Evolutionary conservation across 1,284 basidiomycete genomes (phyloP), one percentile per base, ranked within the genome.

Genomic region (Fomitiporia mediterranea): DNA sequence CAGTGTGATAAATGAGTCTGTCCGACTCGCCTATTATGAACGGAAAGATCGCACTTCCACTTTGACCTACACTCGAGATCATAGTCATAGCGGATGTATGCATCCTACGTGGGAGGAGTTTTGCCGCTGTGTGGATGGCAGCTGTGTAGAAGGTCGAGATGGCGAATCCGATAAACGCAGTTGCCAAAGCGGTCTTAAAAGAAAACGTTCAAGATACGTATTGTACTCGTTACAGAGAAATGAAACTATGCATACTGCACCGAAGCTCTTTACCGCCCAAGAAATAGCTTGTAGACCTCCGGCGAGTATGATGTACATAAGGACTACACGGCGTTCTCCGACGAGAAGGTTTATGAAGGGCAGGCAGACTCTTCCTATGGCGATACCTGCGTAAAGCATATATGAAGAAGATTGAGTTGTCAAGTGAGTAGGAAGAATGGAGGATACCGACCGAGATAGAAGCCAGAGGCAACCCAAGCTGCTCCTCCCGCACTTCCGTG

Each of bases 141-240:
- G 67, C 65, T 2, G 68, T 59, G 61, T 70, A 70, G 59, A 69
- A 69, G 4, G 68, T 69, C n/a, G 67, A 68, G 62, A 70, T 68
- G 17, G 65, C 65, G 42, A 70, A 62, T 8, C 69, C 69, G 56
- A 70, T 65, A 56, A 70, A 62, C n/a, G 68, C 68, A 4, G 69
- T 69, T 40, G 67, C 68, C 32, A 67, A 57, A 1, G 69, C 68
- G 13, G 68, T 69, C 56, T 58, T 30, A 30, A 30, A 21, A 38
- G 9, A n/a, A 28, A 17, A 44, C 4, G 27, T n/a, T n/a, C 25
- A 27, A 30, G 5, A 25, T 17, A n/a, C 34, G 2, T 37, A 23
- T 5, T 38, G n/a, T 19, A 19, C 27, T n/a, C 21, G 17, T 43
- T 6, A 23, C n/a, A 23, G 42, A n/a, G 34, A 30, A 34, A 6